Evolutionary conservation across 1,284 basidiomycete genomes (phyloP).

Genomic region (Apiotrichum mycotoxinovorans): DNA sequence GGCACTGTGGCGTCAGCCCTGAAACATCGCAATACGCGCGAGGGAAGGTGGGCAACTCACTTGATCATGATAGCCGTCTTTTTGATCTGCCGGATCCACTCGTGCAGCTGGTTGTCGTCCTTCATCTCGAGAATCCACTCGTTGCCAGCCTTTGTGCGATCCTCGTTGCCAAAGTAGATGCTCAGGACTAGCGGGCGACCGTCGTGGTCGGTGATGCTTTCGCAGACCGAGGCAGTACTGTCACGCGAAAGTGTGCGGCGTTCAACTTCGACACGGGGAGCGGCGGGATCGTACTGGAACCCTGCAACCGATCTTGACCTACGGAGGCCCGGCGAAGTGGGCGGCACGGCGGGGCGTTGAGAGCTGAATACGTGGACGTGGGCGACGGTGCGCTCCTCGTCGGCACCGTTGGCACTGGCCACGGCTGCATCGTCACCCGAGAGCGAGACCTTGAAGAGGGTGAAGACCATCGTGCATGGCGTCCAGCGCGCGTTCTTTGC

Average conservation of each 20-base stretch:
- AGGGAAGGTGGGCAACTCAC: no score
- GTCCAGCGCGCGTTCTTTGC: conserved; percentile 5
- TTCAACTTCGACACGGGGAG: conserved; percentile 15
- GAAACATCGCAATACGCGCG: no score
- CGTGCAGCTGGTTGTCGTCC: conserved; percentile 28
- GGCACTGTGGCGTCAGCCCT: conserved; percentile 16
- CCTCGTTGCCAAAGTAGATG: conserved; percentile 17
- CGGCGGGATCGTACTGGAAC: neutral
- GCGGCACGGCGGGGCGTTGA: neutral
- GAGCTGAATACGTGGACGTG: conserved; percentile 19
- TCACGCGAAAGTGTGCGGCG: conserved; percentile 13
- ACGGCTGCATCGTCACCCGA: conserved; percentile 4
- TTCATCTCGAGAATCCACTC: conserved; percentile 41
- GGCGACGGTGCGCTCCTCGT: conserved; percentile 19
- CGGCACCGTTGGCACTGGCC: neutral
- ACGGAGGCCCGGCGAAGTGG: neutral
- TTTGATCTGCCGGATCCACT: conserved; percentile 39
- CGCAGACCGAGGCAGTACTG: conserved; percentile 11
- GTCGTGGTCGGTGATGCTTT: conserved; percentile 7
- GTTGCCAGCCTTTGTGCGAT: conserved; percentile 12
- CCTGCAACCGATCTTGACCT: conserved; percentile 8
- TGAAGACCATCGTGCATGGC: conserved; percentile 21
- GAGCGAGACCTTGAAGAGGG: conserved; percentile 17
- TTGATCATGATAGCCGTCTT: conserved; percentile 32
- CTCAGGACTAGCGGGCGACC: conserved; percentile 15